Percentiles rank a stretch among this genome's conserved stretches.
phyloP scores from a whole-genome alignment of 768 basidiomycete species.

The Hemileccinum rubropunctum region DNA sequence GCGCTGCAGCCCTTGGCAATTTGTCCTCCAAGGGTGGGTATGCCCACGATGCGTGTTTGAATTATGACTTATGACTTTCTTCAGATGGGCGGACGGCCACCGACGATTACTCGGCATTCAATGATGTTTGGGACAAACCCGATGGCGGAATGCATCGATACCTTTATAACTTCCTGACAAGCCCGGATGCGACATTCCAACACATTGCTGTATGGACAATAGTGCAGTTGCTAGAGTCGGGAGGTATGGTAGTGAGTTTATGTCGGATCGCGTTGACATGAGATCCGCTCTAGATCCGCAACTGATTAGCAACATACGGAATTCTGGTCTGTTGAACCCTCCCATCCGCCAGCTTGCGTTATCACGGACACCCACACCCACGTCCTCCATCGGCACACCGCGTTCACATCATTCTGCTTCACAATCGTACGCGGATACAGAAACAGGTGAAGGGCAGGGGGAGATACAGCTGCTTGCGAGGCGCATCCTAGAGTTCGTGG shows the following conservation, averaged over 20 bases:
- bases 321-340: conserved; percentile 74
- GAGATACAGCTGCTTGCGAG: conserved; percentile 87
- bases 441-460: conserved; percentile 82
- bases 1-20: conserved; percentile 96
- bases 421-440: conserved; percentile 79
- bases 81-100: conserved; percentile 72
- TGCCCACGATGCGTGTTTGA: conserved; percentile 8
- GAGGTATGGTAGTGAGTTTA: conserved; percentile 47
- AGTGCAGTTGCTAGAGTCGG: conserved; percentile 95
- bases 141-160: conserved; percentile 97
- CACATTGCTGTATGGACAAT: conserved; percentile 99
- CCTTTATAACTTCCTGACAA: conserved; percentile 89
- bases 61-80: background rate
- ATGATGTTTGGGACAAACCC: conserved; percentile 96
- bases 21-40: conserved; percentile 96
- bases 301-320: conserved; percentile 86
- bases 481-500: conserved; percentile 85
- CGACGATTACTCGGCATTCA: conserved; percentile 96
- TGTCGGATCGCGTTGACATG: conserved; percentile 1
- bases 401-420: conserved; percentile 64
- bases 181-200: conserved; percentile 95
- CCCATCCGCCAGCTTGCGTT: conserved; percentile 82
- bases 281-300: conserved; percentile 61
- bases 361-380: conserved; percentile 65
- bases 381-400: conserved; percentile 74